These are phyloP conservation scores for Amauroascus verrucosus DNA, from an alignment of 2,329 filamentous ascomycete genomes.

Conservation along the genomic window DNA sequence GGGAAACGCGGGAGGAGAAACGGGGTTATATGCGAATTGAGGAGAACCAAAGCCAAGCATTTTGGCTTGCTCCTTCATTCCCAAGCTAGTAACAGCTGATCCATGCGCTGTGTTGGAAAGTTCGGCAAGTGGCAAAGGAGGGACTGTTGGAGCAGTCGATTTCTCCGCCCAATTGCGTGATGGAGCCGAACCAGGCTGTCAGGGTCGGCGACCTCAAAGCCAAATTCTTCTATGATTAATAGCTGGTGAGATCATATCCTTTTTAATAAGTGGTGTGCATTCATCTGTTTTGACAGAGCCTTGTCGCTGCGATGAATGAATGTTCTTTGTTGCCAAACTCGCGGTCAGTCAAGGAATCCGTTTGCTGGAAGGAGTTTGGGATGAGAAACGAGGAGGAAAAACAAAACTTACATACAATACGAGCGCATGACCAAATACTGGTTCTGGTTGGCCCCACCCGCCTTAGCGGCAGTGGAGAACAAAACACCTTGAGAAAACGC, in stretches of 20 bases:
- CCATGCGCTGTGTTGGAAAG: slow-evolving; percentile 1
- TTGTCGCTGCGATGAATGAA: no score
- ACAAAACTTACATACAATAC: slow-evolving; percentile 1
- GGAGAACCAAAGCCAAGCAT: slow-evolving; percentile 7
- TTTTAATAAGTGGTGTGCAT: no score
- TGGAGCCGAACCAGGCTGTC: background rate
- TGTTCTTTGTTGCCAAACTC: no score
- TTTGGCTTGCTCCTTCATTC: background rate
- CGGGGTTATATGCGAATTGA: slow-evolving; percentile 4
- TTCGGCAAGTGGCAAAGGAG: slow-evolving; percentile 3
- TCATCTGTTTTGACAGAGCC: no score
- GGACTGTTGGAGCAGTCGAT: slow-evolving; percentile 3
- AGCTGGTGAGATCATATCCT: no score
- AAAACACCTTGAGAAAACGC: background rate
- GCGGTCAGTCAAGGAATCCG: no score
- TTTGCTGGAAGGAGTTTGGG: background rate
- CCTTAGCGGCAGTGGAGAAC: background rate
- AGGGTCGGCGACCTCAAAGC: background rate
- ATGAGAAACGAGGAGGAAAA: background rate
- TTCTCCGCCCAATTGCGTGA: slow-evolving; percentile 9
- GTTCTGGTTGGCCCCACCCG: background rate
- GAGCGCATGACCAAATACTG: slow-evolving; percentile 7
- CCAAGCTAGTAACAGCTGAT: slow-evolving; percentile 6
- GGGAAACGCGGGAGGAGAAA: background rate
- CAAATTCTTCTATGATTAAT: no score